Evolutionary conservation across 2,329 filamentous ascomycete genomes (phyloP).

Genomic region (Fonsecaea erecta): DNA sequence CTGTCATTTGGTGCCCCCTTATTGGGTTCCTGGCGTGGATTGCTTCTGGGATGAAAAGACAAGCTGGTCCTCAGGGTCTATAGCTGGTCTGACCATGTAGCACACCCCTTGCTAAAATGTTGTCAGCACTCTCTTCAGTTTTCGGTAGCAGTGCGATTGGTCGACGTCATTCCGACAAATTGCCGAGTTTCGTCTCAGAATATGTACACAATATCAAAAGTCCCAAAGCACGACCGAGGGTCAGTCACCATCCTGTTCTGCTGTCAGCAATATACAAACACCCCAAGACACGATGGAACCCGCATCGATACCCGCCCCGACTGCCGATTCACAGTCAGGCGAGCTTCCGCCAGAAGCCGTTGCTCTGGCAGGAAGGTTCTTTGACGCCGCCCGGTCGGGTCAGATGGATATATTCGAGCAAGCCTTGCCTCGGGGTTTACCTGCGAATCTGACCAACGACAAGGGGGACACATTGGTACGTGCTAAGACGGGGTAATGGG

Average conservation of each 20-base stretch:
- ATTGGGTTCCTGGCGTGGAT: background rate
- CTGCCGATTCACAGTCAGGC: slow-evolving; percentile 13
- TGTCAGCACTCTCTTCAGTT: background rate
- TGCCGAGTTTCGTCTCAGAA: background rate
- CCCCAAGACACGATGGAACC: slow-evolving; percentile 14
- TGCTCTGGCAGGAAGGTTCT: slow-evolving; percentile 68
- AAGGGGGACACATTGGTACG: slow-evolving; percentile 72
- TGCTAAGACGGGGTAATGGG: background rate
- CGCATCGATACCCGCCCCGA: slow-evolving; percentile 2
- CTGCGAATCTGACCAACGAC: slow-evolving; percentile 72
- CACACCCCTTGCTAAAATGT: background rate
- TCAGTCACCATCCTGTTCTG: background rate
- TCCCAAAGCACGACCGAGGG: background rate
- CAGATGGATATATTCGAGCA: slow-evolving; percentile 63
- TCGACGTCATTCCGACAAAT: slow-evolving; percentile 15
- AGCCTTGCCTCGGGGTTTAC: slow-evolving; percentile 68
- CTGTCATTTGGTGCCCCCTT: background rate
- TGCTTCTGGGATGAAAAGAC: background rate
- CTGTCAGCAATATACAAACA: background rate
- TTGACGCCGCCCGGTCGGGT: slow-evolving; percentile 67
- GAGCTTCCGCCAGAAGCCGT: slow-evolving; percentile 66
- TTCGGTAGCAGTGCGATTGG: background rate
- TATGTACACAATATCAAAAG: background rate
- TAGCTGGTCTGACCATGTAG: background rate
- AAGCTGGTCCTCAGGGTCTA: background rate